These are phyloP conservation scores for Persicaria maculosa DNA, from an alignment of 148 eudicot genomes.

Conservation along the genomic window DNA sequence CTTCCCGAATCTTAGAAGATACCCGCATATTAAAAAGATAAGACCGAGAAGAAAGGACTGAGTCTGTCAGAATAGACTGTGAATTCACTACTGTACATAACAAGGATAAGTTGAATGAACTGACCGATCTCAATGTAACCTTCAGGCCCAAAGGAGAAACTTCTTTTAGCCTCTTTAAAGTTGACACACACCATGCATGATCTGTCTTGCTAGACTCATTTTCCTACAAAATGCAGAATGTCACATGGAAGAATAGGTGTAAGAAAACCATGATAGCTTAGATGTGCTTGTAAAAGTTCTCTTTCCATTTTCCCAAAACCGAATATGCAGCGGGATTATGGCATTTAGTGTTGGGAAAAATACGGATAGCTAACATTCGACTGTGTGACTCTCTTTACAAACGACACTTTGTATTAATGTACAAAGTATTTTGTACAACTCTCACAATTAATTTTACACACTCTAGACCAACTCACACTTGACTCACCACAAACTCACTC, in stretches of 20 bases:
- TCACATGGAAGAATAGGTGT: background rate
- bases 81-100: background rate
- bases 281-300: background rate
- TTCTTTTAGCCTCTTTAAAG: conserved; percentile 53
- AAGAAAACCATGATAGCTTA: background rate
- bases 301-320: background rate
- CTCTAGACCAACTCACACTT: no score
- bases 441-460: no score
- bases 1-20: conserved; percentile 63
- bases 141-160: conserved; percentile 87
- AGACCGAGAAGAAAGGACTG: background rate
- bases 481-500: no score
- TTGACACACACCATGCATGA: conserved; percentile 63
- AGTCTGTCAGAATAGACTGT: background rate
- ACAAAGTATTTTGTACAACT: no score
- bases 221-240: conserved; percentile 38
- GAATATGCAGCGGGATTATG: no score
- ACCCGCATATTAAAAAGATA: background rate
- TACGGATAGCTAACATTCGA: no score
- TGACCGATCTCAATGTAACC: conserved; percentile 76
- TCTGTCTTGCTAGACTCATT: conserved; percentile 57
- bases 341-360: no score
- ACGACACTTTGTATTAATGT: no score
- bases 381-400: no score
- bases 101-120: conserved; percentile 21